These are phyloP conservation scores for Bipolaris gigantea DNA, from an alignment of 2,329 filamentous ascomycete species.

Conservation along the genomic window DNA sequence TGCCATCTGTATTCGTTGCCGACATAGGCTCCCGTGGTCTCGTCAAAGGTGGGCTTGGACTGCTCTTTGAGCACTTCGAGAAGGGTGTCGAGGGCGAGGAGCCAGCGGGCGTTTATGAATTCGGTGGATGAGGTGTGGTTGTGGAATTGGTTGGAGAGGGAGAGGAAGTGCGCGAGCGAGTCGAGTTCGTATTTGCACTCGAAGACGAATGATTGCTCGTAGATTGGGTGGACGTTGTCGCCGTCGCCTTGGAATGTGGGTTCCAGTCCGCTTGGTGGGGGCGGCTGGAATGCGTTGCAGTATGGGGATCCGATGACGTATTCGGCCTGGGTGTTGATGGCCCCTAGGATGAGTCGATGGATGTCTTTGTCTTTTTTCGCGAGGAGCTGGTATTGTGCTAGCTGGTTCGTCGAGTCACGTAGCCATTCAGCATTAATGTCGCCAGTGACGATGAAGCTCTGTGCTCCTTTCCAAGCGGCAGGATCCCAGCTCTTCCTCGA, in stretches of 20 bases:
- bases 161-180: constrained; percentile 88
- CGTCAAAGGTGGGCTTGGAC: constrained; percentile 77
- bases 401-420: constrained; percentile 88
- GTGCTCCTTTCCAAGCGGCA: constrained; percentile 76
- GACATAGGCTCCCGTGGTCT: constrained; percentile 63
- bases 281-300: constrained; percentile 98
- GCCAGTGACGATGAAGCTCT: constrained; percentile 91
- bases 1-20: constrained; percentile 87
- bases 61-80: constrained; percentile 76
- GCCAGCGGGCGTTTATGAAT: constrained; percentile 80
- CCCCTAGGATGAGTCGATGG: constrained; percentile 79
- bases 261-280: constrained; percentile 74
- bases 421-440: constrained; percentile 95
- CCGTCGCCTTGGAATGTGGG: constrained; percentile 77
- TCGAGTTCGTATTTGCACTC: constrained; percentile 99
- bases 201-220: constrained; percentile 83
- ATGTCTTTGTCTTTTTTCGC: constrained; percentile 80
- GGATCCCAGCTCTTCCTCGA: constrained; percentile 36
- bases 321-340: constrained; percentile 94
- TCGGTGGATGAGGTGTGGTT: constrained; percentile 74
- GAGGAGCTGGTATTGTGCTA: constrained; percentile 84
- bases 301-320: constrained; percentile 94
- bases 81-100: constrained; percentile 72
- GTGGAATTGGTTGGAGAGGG: constrained; percentile 83
- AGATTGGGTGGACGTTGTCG: constrained; percentile 81